Percentiles rank a stretch among this genome's conserved stretches.
phyloP scores from a whole-genome alignment of 352 stramenopile species.

The Phytopythium cucurbitacearum region DNA sequence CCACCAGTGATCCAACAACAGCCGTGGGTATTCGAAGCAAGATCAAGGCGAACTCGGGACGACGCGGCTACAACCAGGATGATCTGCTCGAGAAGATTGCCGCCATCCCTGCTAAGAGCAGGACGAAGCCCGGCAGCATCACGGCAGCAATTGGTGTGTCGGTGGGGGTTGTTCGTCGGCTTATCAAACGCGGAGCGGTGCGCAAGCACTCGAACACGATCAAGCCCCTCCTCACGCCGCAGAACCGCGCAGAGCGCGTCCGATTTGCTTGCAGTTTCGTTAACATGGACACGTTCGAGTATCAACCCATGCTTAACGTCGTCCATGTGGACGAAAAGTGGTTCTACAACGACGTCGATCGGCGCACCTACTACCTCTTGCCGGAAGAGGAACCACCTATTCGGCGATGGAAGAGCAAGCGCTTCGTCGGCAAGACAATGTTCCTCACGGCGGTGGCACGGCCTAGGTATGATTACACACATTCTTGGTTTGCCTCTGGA shows the following conservation, averaged over 20 bases:
- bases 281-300: not conserved
- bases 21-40: not conserved
- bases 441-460: slow-evolving; percentile 15
- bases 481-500: not conserved
- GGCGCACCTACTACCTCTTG: slow-evolving; percentile 10
- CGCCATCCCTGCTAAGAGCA: not conserved
- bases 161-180: not conserved
- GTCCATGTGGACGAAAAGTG: slow-evolving; percentile 20
- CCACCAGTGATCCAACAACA: not conserved
- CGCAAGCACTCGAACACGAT: not conserved
- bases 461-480: slow-evolving; percentile 10
- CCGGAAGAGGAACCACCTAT: slow-evolving; percentile 8
- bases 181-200: not conserved
- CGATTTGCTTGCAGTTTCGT: not conserved
- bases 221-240: not conserved
- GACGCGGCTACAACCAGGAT: not conserved
- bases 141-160: not conserved
- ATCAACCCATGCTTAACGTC: slow-evolving; percentile 10
- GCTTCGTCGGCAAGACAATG: slow-evolving; percentile 18
- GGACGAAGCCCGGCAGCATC: not conserved
- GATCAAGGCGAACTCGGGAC: not conserved
- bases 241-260: not conserved
- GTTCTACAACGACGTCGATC: slow-evolving; percentile 13
- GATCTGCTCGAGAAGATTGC: not conserved
- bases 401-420: slow-evolving; percentile 10